Evolutionary conservation across 2,329 filamentous ascomycete species (phyloP).

Genomic region (Apiospora aurea): DNA sequence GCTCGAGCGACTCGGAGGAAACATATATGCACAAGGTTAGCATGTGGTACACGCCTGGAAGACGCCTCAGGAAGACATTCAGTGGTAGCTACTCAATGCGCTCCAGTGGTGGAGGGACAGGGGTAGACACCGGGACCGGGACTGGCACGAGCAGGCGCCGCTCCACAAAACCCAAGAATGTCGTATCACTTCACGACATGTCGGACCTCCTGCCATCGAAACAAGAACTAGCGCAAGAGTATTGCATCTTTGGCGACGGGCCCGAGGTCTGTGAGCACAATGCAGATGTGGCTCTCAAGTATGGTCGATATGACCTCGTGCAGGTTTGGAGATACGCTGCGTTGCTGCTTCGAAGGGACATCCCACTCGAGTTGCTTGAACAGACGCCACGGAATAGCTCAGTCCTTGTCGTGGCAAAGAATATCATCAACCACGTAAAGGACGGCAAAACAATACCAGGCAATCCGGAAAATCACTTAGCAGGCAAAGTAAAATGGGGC

Average conservation of each 20-base stretch:
- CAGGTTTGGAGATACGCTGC: constrained; percentile 85
- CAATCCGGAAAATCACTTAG: constrained; percentile 45
- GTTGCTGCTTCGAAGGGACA: constrained; percentile 78
- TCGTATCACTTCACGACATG: constrained; percentile 77
- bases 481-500: constrained; percentile 73
- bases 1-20: constrained; percentile 67
- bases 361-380: constrained; percentile 71
- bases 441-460: constrained; percentile 31
- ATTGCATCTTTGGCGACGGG: constrained; percentile 83
- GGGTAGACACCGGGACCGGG: constrained; percentile 63
- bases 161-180: constrained; percentile 64
- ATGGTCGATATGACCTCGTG: constrained; percentile 74
- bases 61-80: constrained; percentile 61
- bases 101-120: constrained; percentile 68
- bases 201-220: constrained; percentile 79
- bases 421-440: constrained; percentile 57
- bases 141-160: constrained; percentile 60
- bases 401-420: constrained; percentile 72
- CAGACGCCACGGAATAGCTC: constrained; percentile 63
- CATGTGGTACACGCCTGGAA: constrained; percentile 62
- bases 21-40: constrained; percentile 67
- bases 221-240: constrained; percentile 76
- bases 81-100: constrained; percentile 63
- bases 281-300: constrained; percentile 74
- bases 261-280: constrained; percentile 87